phyloP scores from a whole-genome alignment of 257 asterid species.

The Striga asiatica region DNA sequence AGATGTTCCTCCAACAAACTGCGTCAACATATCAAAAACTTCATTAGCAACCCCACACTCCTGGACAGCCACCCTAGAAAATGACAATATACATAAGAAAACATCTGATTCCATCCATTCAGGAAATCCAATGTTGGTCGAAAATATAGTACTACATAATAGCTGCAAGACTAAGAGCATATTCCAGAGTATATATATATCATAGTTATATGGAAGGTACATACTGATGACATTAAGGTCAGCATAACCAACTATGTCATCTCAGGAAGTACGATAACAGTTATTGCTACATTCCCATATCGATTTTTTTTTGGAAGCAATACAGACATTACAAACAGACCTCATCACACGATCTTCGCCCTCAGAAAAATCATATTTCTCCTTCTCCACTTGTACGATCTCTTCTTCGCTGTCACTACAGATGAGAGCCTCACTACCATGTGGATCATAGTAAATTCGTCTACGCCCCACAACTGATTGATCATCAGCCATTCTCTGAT shows the following conservation, averaged over 20 bases:
- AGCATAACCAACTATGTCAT: constrained; percentile 4
- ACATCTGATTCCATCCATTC: background rate
- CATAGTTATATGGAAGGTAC: background rate
- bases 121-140: no score
- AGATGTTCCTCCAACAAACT: constrained; percentile 76
- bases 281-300: background rate
- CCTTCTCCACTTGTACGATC: constrained; percentile 39
- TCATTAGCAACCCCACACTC: constrained; percentile 52
- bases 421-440: constrained; percentile 83
- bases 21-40: constrained; percentile 51
- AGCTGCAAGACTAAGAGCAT: background rate
- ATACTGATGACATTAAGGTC: no score
- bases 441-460: constrained; percentile 81
- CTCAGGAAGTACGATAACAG: background rate
- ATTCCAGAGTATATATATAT: background rate
- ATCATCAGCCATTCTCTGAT: constrained; percentile 96
- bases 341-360: constrained; percentile 74
- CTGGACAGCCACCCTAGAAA: constrained; percentile 52
- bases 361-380: constrained; percentile 67
- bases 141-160: background rate
- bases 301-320: background rate
- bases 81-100: constrained; percentile 15
- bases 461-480: constrained; percentile 88
- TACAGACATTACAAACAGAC: constrained; percentile 26
- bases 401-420: constrained; percentile 99